Evolutionary conservation across 495 filamentous ascomycete genomes (phyloP).

Genomic region (Lophiostoma macrostomum): DNA sequence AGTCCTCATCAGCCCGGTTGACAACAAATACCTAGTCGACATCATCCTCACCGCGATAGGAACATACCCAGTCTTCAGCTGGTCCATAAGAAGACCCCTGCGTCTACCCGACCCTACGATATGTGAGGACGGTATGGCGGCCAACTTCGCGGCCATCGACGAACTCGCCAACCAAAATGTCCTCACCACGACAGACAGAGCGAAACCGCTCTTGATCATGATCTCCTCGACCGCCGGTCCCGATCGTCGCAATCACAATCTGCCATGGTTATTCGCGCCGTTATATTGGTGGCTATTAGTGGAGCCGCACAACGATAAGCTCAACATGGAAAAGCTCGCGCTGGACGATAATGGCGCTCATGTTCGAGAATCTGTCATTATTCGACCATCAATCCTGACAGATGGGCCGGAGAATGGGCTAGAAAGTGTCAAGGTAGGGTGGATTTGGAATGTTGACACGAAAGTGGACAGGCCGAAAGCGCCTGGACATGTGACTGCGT

Average conservation of each 20-base stretch:
- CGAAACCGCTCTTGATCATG: conserved; percentile 47
- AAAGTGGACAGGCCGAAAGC: conserved; percentile 25
- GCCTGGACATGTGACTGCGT: conserved; percentile 32
- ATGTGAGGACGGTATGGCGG: conserved; percentile 51
- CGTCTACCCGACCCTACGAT: conserved; percentile 55
- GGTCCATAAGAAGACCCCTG: conserved; percentile 34
- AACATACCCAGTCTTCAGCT: conserved; percentile 28
- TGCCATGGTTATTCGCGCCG: conserved; percentile 49
- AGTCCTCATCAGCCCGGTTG: conserved; percentile 19
- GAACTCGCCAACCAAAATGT: conserved; percentile 13
- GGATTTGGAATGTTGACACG: conserved; percentile 23
- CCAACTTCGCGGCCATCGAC: conserved; percentile 47
- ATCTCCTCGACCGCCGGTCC: conserved; percentile 56
- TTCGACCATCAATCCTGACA: conserved; percentile 46
- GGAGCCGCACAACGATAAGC: conserved; percentile 58
- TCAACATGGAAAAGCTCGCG: conserved; percentile 52
- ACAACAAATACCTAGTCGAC: conserved; percentile 30
- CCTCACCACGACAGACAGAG: conserved; percentile 6
- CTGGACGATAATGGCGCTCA: conserved; percentile 32
- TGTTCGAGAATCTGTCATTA: conserved; percentile 46
- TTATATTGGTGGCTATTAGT: conserved; percentile 54
- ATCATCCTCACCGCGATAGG: conserved; percentile 40
- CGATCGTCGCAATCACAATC: conserved; percentile 48
- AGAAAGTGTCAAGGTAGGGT: conserved; percentile 29
- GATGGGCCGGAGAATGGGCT: conserved; percentile 30